Percentiles rank a stretch among this genome's conserved stretches.
Evolutionary conservation across 306 rosid species (phyloP).

Genomic region (Cucurbita argyrosperma): DNA sequence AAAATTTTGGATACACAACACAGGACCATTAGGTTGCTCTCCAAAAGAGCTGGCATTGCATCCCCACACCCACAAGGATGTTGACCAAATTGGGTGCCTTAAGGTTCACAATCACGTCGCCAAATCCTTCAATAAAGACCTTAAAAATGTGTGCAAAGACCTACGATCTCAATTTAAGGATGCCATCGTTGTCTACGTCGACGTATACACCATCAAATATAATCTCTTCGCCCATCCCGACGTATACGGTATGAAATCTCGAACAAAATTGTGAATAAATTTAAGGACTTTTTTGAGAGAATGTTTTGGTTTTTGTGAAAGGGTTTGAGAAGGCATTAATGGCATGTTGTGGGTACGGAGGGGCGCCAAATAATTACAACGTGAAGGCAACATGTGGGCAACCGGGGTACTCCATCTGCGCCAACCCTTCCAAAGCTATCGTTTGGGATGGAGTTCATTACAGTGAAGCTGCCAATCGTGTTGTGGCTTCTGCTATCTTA

Average conservation of each 20-base stretch:
- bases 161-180: constrained; percentile 9
- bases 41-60: constrained; percentile 9
- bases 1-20: constrained; percentile 21
- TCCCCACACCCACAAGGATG: not conserved
- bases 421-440: constrained; percentile 6
- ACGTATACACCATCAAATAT: constrained; percentile 15
- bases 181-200: constrained; percentile 10
- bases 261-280: too few species aligned
- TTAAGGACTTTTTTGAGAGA: too few species aligned
- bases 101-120: constrained; percentile 14
- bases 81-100: constrained; percentile 13
- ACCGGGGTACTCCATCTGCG: constrained; percentile 4
- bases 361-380: constrained; percentile 13
- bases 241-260: not conserved
- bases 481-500: constrained; percentile 7
- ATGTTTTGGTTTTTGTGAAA: too few species aligned
- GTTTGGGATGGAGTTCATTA: constrained; percentile 20
- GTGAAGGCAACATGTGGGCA: constrained; percentile 7
- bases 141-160: constrained; percentile 1
- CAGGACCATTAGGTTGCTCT: constrained; percentile 13
- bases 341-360: constrained; percentile 21
- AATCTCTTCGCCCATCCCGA: constrained; percentile 7
- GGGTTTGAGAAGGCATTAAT: constrained; percentile 10
- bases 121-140: constrained; percentile 7
- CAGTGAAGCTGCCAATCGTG: constrained; percentile 16